Percentiles rank a stretch among this genome's conserved stretches.
Conservation (phyloP, 345 rosid species). For the Hirschfeldia incana region DNA sequence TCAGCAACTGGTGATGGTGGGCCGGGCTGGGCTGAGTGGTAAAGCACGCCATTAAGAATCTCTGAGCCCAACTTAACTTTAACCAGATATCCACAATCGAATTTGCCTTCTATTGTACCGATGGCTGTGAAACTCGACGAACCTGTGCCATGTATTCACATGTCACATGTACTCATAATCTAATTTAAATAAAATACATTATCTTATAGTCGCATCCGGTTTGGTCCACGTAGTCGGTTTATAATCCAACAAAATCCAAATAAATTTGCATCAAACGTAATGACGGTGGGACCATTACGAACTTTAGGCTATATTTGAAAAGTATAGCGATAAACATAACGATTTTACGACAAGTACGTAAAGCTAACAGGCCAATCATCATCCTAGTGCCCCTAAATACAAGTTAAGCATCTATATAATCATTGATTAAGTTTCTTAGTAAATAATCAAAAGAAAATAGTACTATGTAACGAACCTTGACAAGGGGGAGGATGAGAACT, state of each 20-base stretch:
- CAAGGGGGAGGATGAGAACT: slow-evolving; percentile 38
- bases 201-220: slow-evolving; percentile 12
- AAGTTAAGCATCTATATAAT: slow-evolving; percentile 13
- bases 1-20: background rate
- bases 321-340: slow-evolving; percentile 33
- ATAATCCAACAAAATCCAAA: slow-evolving; percentile 33
- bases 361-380: slow-evolving; percentile 25
- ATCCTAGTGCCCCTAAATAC: slow-evolving; percentile 20
- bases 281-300: slow-evolving; percentile 37
- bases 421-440: slow-evolving; percentile 1
- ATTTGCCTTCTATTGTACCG: slow-evolving; percentile 85
- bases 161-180: slow-evolving; percentile 19
- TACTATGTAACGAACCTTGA: slow-evolving; percentile 46
- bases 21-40: slow-evolving; percentile 55
- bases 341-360: slow-evolving; percentile 25
- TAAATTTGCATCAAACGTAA: slow-evolving; percentile 30
- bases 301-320: slow-evolving; percentile 27
- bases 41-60: slow-evolving; percentile 79
- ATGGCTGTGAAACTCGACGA: slow-evolving; percentile 48
- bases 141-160: slow-evolving; percentile 32
- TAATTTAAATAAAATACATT: background rate
- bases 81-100: slow-evolving; percentile 86
- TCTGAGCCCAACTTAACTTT: slow-evolving; percentile 74
- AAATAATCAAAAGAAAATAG: background rate
- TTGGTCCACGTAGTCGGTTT: slow-evolving; percentile 12